Conservation (phyloP, 768 basidiomycete genomes). For the Daedaleopsis sinensis region DNA sequence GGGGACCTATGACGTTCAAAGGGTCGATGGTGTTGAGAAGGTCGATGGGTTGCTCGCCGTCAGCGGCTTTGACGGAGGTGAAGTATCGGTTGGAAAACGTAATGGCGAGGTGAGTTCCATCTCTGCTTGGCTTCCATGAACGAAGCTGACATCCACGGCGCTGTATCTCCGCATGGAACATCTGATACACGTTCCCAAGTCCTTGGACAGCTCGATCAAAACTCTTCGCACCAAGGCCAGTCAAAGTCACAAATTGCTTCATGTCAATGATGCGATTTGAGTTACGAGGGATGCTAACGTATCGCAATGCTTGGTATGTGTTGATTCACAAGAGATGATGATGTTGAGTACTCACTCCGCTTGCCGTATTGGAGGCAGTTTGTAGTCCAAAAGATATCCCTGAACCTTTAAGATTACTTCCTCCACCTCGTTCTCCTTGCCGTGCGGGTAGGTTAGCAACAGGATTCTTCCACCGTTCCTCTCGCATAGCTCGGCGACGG, state of each 20-base stretch:
- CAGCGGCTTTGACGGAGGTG: too few species aligned
- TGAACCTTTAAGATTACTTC: neutral
- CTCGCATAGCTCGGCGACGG: too few species aligned
- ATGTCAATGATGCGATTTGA: neutral
- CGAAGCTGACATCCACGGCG: neutral
- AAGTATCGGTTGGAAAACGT: too few species aligned
- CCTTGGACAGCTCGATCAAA: neutral
- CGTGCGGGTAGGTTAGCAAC: too few species aligned
- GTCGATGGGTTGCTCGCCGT: neutral
- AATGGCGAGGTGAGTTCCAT: neutral
- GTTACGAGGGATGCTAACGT: neutral
- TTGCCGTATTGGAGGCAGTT: neutral
- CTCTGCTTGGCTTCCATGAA: neutral
- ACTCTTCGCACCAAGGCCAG: neutral
- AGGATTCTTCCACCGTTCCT: neutral
- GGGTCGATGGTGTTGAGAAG: neutral
- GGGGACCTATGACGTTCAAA: neutral
- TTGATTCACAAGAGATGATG: neutral
- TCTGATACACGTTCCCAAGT: neutral
- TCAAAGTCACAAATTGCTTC: neutral
- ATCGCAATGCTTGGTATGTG: neutral
- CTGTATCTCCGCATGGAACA: neutral
- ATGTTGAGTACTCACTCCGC: neutral
- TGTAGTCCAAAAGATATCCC: neutral
- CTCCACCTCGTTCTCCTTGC: too few species aligned